Evolutionary conservation across 495 filamentous ascomycete genomes (phyloP).

Genomic region (Penicillium herquei): DNA sequence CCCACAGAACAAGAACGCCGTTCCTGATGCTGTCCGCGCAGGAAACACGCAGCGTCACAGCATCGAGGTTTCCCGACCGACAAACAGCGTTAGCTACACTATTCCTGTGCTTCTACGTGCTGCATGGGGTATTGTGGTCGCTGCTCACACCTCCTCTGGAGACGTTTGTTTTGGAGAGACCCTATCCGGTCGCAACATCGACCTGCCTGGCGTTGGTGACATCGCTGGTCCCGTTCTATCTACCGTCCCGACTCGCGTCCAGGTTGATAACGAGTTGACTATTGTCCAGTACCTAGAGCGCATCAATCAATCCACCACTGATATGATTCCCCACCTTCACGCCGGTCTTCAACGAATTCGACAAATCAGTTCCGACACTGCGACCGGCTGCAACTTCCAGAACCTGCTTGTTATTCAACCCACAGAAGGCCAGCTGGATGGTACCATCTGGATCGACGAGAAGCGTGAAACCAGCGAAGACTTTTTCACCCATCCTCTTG

Average conservation of each 20-base stretch:
- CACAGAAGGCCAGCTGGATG: constrained; percentile 25
- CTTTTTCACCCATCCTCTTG: constrained; percentile 52
- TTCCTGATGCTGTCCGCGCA: constrained; percentile 25
- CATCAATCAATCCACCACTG: constrained; percentile 41
- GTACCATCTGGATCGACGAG: constrained; percentile 42
- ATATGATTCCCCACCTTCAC: constrained; percentile 53
- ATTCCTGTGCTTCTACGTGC: constrained; percentile 50
- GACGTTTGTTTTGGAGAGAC: constrained; percentile 58
- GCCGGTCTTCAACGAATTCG: constrained; percentile 43
- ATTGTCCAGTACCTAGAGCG: constrained; percentile 39
- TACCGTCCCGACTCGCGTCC: constrained; percentile 48
- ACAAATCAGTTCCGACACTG: constrained; percentile 34
- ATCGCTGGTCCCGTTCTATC: constrained; percentile 55
- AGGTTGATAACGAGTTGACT: constrained; percentile 35
- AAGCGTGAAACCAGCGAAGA: constrained; percentile 43
- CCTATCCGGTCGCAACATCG: constrained; percentile 52
- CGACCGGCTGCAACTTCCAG: constrained; percentile 60
- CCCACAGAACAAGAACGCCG: constrained; percentile 28
- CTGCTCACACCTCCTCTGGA: constrained; percentile 38
- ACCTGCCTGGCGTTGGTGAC: constrained; percentile 47
- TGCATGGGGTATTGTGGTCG: constrained; percentile 53
- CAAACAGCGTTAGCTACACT: constrained; percentile 36
- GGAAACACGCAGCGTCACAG: constrained; percentile 31
- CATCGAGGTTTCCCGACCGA: constrained; percentile 20
- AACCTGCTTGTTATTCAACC: constrained; percentile 60